Evolutionary conservation across 164 flowering plant species (phyloP).

Genomic region (Annona squamosa): DNA sequence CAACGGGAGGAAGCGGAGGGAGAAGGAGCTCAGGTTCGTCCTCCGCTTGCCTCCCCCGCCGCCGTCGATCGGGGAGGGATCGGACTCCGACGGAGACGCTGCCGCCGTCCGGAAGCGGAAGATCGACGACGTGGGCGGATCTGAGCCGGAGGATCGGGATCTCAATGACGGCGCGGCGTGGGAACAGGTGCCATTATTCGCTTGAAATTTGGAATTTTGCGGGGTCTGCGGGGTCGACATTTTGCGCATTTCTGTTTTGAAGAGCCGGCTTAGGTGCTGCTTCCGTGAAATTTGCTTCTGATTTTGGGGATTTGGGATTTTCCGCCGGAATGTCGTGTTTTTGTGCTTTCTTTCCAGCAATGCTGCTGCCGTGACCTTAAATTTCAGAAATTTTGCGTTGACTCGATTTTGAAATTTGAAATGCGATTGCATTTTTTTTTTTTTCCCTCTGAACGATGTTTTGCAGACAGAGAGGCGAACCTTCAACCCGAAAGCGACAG

Average conservation of each 20-base stretch:
- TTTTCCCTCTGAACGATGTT: background rate
- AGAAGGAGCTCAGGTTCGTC: slow-evolving; percentile 55
- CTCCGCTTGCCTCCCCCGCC: slow-evolving; percentile 24
- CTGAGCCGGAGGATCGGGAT: slow-evolving; percentile 13
- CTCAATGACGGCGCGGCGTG: background rate
- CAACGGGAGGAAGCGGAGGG: slow-evolving; percentile 25
- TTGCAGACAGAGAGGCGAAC: slow-evolving; percentile 45
- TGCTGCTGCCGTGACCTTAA: background rate
- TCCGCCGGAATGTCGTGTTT: background rate
- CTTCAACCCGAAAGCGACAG: slow-evolving; percentile 46
- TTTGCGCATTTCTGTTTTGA: too few relatives aligned
- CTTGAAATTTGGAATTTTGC: background rate
- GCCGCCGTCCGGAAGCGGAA: slow-evolving; percentile 34
- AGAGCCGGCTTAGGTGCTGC: too few relatives aligned
- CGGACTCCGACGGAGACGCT: slow-evolving; percentile 29
- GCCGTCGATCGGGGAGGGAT: slow-evolving; percentile 7
- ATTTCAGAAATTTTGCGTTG: background rate
- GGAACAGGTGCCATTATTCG: slow-evolving; percentile 24
- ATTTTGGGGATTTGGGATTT: slow-evolving; percentile 1
- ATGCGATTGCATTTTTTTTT: background rate
- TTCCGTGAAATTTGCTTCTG: background rate
- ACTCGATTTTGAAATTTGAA: background rate
- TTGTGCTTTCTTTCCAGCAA: background rate
- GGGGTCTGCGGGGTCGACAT: background rate
- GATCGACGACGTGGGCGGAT: slow-evolving; percentile 47